A percentile compares a stretch with the other conserved stretches of the same genome.
phyloP scores from a whole-genome alignment of 2,329 filamentous ascomycete species.

The Exophiala xenobiotica region DNA sequence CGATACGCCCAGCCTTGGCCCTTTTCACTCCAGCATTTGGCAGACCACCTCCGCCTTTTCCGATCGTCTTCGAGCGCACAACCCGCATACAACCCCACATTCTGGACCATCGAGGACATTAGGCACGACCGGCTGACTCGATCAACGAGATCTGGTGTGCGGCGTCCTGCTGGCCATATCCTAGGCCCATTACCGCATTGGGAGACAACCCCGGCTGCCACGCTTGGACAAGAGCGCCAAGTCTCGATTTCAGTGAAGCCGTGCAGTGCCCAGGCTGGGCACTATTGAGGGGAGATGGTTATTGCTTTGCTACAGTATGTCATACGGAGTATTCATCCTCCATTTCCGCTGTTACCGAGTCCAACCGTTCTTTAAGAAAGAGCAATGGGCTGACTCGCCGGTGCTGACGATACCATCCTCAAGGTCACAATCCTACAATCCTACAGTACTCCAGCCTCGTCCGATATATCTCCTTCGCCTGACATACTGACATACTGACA shows the following conservation, averaged over 20 bases:
- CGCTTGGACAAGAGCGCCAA: neutral
- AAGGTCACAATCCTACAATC: neutral
- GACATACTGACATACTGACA: neutral
- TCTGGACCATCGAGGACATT: neutral
- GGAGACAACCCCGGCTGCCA: neutral
- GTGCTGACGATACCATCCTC: neutral
- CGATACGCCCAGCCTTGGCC: neutral
- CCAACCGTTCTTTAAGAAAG: neutral
- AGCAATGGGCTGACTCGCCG: neutral
- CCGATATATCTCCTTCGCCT: too few species aligned
- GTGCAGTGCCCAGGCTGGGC: neutral
- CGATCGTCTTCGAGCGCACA: too few species aligned
- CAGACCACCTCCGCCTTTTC: neutral
- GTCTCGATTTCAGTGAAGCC: too few species aligned
- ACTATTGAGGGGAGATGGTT: neutral
- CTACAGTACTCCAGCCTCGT: neutral
- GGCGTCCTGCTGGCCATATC: neutral
- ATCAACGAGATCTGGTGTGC: neutral
- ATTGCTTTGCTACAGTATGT: too few species aligned
- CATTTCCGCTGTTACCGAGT: neutral
- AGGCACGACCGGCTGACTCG: neutral
- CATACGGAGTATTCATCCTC: too few species aligned
- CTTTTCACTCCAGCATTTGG: neutral
- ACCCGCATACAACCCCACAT: neutral
- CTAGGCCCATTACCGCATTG: neutral